Evolutionary conservation across 78 protist genomes (phyloP).

Genomic region (Dictyostelium firmibasis): DNA sequence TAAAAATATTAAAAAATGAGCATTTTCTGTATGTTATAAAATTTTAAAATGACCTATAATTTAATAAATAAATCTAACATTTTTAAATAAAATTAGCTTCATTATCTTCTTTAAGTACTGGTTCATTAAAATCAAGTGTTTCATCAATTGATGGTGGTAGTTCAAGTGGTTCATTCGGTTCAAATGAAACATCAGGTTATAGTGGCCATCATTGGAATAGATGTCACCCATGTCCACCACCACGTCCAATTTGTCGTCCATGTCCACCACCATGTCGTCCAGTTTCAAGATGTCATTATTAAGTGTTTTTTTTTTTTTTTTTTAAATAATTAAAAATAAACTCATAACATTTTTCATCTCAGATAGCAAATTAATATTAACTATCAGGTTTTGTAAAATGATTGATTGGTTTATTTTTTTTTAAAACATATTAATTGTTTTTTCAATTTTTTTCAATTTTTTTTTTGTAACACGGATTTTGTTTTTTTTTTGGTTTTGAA

Average conservation of each 20-base stretch:
- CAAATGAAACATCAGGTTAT: not conserved
- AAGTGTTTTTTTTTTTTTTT: not conserved
- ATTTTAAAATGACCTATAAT: too few species aligned
- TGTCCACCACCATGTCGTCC: not conserved
- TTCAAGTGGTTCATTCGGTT: not conserved
- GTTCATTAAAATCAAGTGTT: not conserved
- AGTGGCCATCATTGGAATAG: not conserved
- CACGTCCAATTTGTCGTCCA: not conserved
- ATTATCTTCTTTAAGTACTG: not conserved
- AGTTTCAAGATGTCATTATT: not conserved
- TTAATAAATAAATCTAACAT: too few species aligned
- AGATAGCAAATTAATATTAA: too few species aligned
- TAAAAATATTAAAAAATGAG: not conserved
- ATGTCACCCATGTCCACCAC: not conserved
- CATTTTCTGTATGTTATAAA: not conserved
- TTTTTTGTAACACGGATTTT: too few species aligned
- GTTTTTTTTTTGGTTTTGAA: too few species aligned
- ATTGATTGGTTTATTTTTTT: too few species aligned
- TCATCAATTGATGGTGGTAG: not conserved
- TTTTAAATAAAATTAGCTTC: not conserved
- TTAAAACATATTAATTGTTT: too few species aligned
- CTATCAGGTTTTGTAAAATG: too few species aligned
- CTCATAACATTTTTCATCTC: too few species aligned
- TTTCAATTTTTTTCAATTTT: too few species aligned
- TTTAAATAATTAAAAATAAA: too few species aligned